phyloP scores from a whole-genome alignment of 1,284 basidiomycete species.

The Microbotryum intermedium region DNA sequence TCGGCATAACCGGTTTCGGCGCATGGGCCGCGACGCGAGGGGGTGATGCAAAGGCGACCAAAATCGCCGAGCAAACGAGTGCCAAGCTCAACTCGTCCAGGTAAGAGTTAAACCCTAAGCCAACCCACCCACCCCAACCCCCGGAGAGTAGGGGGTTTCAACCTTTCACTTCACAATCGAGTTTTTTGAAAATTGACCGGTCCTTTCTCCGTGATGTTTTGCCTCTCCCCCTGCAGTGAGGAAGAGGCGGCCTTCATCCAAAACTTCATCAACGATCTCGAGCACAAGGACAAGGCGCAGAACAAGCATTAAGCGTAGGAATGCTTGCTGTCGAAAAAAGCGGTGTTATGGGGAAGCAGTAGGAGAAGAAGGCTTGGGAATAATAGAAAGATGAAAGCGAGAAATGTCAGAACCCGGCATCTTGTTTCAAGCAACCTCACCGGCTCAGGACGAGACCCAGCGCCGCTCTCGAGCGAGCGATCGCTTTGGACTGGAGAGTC shows the following conservation, averaged over 20 bases:
- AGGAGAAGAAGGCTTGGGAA: background rate
- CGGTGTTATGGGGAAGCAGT: too few relatives aligned
- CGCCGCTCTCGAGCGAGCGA: background rate
- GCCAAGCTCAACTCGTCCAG: slow-evolving; percentile 9
- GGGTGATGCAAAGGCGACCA: slow-evolving; percentile 1
- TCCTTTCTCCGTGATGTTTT: background rate
- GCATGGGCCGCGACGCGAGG: slow-evolving; percentile 21
- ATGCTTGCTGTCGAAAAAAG: too few relatives aligned
- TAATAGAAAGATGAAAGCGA: background rate
- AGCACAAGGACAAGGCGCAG: slow-evolving; percentile 4
- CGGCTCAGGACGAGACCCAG: background rate
- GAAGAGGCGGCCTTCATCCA: slow-evolving; percentile 12
- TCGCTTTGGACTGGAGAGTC: too few relatives aligned
- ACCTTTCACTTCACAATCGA: background rate
- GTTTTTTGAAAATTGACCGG: background rate
- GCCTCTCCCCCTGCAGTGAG: background rate
- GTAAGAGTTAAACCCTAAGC: slow-evolving; percentile 7
- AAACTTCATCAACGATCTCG: slow-evolving; percentile 13
- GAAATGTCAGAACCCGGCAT: too few relatives aligned
- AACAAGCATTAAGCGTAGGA: slow-evolving; percentile 1
- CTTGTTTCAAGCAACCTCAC: background rate
- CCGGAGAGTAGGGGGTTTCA: background rate
- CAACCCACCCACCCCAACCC: background rate
- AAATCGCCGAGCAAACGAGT: slow-evolving; percentile 1
- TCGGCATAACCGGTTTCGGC: slow-evolving; percentile 19